Conservation (phyloP, 169 alveolate species). For the Cryptosporidium muris region DNA sequence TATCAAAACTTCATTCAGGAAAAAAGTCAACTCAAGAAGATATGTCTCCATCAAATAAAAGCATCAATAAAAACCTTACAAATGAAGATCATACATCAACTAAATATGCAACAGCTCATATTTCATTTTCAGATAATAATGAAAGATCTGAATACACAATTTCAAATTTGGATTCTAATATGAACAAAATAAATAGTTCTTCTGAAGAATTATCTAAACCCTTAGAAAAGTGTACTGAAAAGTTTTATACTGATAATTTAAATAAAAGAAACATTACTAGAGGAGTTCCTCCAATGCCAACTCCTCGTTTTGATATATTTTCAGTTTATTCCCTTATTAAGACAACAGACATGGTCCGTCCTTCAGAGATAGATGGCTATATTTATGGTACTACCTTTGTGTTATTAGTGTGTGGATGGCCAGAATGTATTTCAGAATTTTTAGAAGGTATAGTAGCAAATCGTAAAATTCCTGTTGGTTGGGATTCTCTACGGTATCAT, state of each 20-base stretch:
- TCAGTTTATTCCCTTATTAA: conserved; percentile 40
- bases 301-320: conserved; percentile 24
- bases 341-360: conserved; percentile 40
- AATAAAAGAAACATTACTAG: neutral
- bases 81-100: too few relatives aligned
- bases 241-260: too few relatives aligned
- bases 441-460: conserved; percentile 43
- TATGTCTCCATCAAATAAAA: neutral
- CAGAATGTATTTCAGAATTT: conserved; percentile 59
- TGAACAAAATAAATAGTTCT: too few relatives aligned
- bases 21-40: conserved; percentile 1
- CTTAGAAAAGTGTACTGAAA: too few relatives aligned
- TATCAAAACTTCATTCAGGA: conserved; percentile 52
- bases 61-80: too few relatives aligned
- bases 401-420: conserved; percentile 67
- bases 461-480: conserved; percentile 64
- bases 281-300: conserved; percentile 65
- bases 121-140: too few relatives aligned
- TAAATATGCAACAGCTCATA: too few relatives aligned
- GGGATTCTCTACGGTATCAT: conserved; percentile 53
- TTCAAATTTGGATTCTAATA: neutral
- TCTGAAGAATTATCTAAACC: too few relatives aligned
- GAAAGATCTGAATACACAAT: neutral
- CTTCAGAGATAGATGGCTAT: conserved; percentile 68
- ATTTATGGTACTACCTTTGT: conserved; percentile 66